Conservation (phyloP, 805 yeast species). For the Candida dajiaensis region DNA sequence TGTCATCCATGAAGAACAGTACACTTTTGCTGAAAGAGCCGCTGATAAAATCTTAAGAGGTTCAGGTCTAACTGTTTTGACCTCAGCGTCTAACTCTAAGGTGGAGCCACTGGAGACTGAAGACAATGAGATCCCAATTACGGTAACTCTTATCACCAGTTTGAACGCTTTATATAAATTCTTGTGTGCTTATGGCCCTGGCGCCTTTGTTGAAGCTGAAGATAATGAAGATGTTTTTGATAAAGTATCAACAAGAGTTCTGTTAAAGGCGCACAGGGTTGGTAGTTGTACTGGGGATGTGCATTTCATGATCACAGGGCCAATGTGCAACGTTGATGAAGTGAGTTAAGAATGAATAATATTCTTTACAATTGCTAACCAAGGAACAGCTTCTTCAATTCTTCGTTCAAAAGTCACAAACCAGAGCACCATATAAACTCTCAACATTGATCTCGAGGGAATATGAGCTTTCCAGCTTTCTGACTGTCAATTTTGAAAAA, state of each 20-base stretch:
- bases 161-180: background rate
- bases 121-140: background rate
- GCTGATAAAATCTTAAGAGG: background rate
- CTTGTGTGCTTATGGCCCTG: slow-evolving; percentile 3
- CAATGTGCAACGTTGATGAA: background rate
- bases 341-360: background rate
- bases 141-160: background rate
- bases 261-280: background rate
- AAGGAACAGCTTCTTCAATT: background rate
- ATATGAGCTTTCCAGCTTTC: background rate
- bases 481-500: background rate
- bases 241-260: background rate
- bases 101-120: background rate
- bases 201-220: background rate
- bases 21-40: background rate
- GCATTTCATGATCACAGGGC: background rate
- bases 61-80: background rate
- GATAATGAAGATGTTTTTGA: background rate
- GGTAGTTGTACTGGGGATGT: background rate
- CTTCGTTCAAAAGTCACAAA: background rate
- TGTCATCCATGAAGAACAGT: background rate
- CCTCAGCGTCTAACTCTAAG: background rate
- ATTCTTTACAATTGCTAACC: background rate
- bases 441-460: background rate
- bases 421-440: background rate